phyloP scores from a whole-genome alignment of 805 yeast species.

The Candida sanyiensis region DNA sequence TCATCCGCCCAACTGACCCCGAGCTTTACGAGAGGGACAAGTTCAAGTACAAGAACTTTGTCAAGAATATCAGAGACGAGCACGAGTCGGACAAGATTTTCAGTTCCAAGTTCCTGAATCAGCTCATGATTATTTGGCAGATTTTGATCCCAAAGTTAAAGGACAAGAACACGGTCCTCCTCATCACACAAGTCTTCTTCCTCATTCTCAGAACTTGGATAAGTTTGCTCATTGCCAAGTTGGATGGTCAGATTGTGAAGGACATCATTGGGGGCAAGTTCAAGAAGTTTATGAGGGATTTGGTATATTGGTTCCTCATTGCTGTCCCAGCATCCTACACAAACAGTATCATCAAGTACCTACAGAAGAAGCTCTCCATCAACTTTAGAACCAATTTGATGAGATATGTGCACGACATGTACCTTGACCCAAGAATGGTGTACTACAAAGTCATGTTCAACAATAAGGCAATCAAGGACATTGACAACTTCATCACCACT shows the following conservation, averaged over 20 bases:
- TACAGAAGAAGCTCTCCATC: conserved; percentile 70
- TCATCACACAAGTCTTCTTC: conserved; percentile 67
- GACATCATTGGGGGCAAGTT: conserved; percentile 82
- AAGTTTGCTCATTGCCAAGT: conserved; percentile 74
- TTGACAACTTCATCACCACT: conserved; percentile 76
- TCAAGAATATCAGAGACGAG: conserved; percentile 20
- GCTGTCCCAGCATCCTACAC: conserved; percentile 93
- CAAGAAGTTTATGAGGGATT: conserved; percentile 64
- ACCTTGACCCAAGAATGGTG: conserved; percentile 72
- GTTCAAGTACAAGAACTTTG: conserved; percentile 25
- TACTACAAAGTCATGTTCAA: conserved; percentile 71
- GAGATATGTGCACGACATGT: conserved; percentile 85
- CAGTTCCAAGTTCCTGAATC: conserved; percentile 64
- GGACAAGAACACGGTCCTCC: conserved; percentile 59
- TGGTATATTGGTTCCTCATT: conserved; percentile 80
- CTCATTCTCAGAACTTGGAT: conserved; percentile 81
- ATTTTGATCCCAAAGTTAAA: conserved; percentile 73
- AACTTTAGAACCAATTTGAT: conserved; percentile 80
- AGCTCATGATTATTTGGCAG: conserved; percentile 69
- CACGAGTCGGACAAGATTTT: conserved; percentile 27
- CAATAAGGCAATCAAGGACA: conserved; percentile 48
- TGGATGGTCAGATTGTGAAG: conserved; percentile 89
- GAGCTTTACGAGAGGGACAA: conserved; percentile 25
- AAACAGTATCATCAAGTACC: conserved; percentile 79
- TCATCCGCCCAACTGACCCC: conserved; percentile 26